These are phyloP conservation scores for Prunus mongolica DNA, from an alignment of 306 rosid species.

Conservation along the genomic window DNA sequence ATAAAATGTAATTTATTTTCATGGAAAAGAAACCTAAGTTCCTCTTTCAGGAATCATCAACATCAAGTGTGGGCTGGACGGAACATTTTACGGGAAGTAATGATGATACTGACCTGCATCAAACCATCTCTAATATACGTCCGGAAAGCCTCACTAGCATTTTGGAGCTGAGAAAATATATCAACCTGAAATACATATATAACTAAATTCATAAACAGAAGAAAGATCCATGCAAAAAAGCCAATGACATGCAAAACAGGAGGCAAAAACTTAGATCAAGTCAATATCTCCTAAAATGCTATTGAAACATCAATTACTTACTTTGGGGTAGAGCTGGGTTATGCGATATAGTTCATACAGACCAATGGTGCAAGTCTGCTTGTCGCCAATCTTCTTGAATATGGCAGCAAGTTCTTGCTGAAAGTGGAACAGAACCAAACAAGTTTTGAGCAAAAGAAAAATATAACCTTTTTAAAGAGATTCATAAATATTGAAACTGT, in stretches of 20 bases:
- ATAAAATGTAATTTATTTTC: constrained; percentile 4
- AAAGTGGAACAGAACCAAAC: constrained; percentile 17
- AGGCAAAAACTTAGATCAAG: background rate
- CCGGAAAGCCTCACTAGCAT: constrained; percentile 99
- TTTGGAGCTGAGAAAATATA: constrained; percentile 94
- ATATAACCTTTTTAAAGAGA: background rate
- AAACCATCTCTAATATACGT: constrained; percentile 97
- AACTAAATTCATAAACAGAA: constrained; percentile 18
- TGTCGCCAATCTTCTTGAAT: constrained; percentile 98
- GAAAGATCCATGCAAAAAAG: background rate
- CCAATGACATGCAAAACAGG: background rate
- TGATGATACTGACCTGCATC: constrained; percentile 61
- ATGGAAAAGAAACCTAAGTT: background rate
- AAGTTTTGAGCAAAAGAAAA: background rate
- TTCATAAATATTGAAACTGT: background rate
- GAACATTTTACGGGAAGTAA: constrained; percentile 9
- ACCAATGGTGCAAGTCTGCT: constrained; percentile 97
- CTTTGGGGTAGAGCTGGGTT: constrained; percentile 95
- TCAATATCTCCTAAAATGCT: background rate
- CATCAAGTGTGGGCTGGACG: too few relatives aligned
- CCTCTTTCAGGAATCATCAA: background rate
- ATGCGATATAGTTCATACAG: constrained; percentile 86
- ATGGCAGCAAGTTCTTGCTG: constrained; percentile 99
- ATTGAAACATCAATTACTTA: constrained; percentile 20
- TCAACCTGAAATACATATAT: constrained; percentile 62